phyloP scores from a whole-genome alignment of 345 rosid genomes.

The Fremontodendron californicum region DNA sequence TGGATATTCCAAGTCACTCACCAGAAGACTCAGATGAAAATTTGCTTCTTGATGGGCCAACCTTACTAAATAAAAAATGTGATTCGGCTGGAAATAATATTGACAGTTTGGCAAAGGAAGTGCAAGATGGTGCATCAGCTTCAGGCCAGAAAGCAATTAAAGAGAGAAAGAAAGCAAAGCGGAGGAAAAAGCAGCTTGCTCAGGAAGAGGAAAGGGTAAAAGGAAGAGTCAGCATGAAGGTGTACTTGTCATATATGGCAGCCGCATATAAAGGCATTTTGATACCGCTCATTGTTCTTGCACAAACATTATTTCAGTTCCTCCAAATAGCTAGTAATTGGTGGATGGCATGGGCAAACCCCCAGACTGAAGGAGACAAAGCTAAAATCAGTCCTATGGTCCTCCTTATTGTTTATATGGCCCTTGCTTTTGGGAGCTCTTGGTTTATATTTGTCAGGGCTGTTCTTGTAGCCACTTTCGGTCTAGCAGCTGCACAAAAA shows the following conservation, averaged over 20 bases:
- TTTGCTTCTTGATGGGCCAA: constrained; percentile 35
- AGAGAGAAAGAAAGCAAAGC: constrained; percentile 83
- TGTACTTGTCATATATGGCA: constrained; percentile 93
- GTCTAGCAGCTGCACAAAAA: constrained; percentile 96
- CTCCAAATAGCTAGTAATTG: constrained; percentile 98
- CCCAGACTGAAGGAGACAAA: constrained; percentile 88
- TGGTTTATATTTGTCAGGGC: constrained; percentile 95
- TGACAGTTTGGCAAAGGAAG: constrained; percentile 78
- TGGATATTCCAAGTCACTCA: constrained; percentile 83
- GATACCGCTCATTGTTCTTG: constrained; percentile 85
- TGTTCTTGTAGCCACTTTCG: constrained; percentile 95
- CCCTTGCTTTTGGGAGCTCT: constrained; percentile 97
- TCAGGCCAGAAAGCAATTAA: constrained; percentile 76
- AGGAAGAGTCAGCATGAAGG: constrained; percentile 96
- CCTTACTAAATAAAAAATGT: constrained; percentile 43
- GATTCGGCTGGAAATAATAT: constrained; percentile 50
- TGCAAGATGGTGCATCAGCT: constrained; percentile 70
- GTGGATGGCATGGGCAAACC: constrained; percentile 99
- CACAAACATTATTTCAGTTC: constrained; percentile 86
- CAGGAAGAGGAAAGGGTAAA: constrained; percentile 99
- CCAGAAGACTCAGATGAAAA: constrained; percentile 90
- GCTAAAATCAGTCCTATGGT: constrained; percentile 79
- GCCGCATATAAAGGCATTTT: constrained; percentile 92
- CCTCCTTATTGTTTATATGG: constrained; percentile 85
- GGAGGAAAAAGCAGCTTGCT: constrained; percentile 91